These are phyloP conservation scores for Ligustrum vulgare DNA, from an alignment of 257 asterid genomes.

Conservation along the genomic window DNA sequence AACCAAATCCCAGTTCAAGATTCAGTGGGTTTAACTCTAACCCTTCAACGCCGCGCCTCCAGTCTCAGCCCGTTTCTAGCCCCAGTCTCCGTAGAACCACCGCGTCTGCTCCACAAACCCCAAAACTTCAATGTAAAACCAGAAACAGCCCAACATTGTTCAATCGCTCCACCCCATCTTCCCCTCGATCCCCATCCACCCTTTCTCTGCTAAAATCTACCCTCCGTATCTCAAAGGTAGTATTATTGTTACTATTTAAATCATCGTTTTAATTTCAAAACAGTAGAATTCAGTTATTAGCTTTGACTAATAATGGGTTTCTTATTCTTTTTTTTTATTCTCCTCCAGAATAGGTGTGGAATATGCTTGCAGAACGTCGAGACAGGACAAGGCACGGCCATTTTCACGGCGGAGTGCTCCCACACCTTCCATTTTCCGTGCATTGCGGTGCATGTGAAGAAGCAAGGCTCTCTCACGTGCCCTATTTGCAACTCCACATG, in stretches of 20 bases:
- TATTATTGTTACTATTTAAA: neutral
- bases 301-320: constrained; percentile 19
- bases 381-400: constrained; percentile 87
- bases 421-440: constrained; percentile 93
- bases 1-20: constrained; percentile 45
- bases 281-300: constrained; percentile 23
- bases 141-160: constrained; percentile 58
- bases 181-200: constrained; percentile 92
- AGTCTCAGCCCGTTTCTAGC: constrained; percentile 46
- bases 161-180: constrained; percentile 73
- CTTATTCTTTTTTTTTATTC: neutral
- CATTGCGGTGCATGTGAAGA: constrained; percentile 67
- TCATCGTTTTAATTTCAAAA: neutral
- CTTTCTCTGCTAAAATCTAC: constrained; percentile 74
- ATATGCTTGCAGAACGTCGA: constrained; percentile 66
- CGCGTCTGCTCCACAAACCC: constrained; percentile 37
- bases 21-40: constrained; percentile 71
- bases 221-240: constrained; percentile 62
- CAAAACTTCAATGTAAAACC: constrained; percentile 66
- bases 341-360: constrained; percentile 75
- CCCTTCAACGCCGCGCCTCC: constrained; percentile 84
- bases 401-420: constrained; percentile 97
- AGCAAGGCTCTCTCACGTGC: constrained; percentile 62
- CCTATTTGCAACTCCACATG: constrained; percentile 72
- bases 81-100: constrained; percentile 58